These are phyloP conservation scores for Cystobasidium slooffiae DNA, from an alignment of 1,284 basidiomycete genomes.

Conservation along the genomic window DNA sequence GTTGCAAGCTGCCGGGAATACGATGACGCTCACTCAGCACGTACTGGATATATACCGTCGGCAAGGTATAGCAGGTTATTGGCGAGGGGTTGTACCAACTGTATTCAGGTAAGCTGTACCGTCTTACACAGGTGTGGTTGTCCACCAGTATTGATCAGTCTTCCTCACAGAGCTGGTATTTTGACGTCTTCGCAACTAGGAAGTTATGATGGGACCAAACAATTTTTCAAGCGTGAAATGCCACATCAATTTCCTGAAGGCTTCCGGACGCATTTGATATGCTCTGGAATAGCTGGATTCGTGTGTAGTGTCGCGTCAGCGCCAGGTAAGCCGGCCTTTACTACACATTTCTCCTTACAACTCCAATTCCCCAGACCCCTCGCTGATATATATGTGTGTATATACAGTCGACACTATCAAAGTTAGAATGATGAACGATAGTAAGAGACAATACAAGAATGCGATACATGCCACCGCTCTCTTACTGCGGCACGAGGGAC, in stretches of 20 bases:
- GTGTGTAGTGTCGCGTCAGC: constrained; percentile 49
- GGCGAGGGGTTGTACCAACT: constrained; percentile 50
- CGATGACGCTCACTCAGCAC: constrained; percentile 47
- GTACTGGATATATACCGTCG: constrained; percentile 38
- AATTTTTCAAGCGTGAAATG: constrained; percentile 49
- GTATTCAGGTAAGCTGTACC: constrained; percentile 43
- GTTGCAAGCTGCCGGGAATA: constrained; percentile 49
- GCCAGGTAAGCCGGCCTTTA: constrained; percentile 43
- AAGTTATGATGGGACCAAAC: constrained; percentile 51
- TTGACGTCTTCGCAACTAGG: constrained; percentile 52
- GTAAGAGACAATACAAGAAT: constrained; percentile 46
- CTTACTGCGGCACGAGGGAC: constrained; percentile 51
- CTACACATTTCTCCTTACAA: too few relatives aligned
- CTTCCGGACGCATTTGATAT: constrained; percentile 50
- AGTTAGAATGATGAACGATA: constrained; percentile 53
- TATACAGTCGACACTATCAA: constrained; percentile 51
- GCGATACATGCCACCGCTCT: constrained; percentile 48
- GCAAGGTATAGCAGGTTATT: constrained; percentile 48
- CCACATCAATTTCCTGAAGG: constrained; percentile 49
- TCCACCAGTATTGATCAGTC: background rate
- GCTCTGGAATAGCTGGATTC: constrained; percentile 52
- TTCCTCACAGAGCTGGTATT: constrained; percentile 47
- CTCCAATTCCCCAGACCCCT: too few relatives aligned
- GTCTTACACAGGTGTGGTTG: too few relatives aligned
- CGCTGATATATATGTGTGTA: background rate